Conservation (phyloP, 2,329 filamentous ascomycete genomes). For the Hypoxylon sp. region DNA sequence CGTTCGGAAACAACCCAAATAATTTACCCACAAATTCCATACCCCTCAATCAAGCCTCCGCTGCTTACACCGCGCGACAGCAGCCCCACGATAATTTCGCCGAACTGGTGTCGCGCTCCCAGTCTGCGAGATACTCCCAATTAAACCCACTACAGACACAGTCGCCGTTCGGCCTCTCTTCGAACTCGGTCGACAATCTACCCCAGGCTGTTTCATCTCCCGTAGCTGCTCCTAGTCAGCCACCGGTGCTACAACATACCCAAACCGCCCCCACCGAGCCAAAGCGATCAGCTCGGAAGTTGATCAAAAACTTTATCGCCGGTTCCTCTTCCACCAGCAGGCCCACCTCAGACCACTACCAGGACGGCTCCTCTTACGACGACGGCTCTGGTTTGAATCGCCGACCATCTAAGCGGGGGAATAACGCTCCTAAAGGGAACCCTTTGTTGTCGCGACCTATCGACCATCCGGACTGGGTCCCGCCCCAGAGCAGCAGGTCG, state of each 20-base stretch:
- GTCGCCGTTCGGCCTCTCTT: slow-evolving; percentile 53
- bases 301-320: slow-evolving; percentile 67
- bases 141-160: slow-evolving; percentile 53
- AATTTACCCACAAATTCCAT: slow-evolving; percentile 49
- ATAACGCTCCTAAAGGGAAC: slow-evolving; percentile 60
- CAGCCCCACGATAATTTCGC: slow-evolving; percentile 59
- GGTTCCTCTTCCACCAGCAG: slow-evolving; percentile 55
- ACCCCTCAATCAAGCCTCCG: slow-evolving; percentile 57
- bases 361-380: slow-evolving; percentile 59
- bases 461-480: slow-evolving; percentile 50
- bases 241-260: slow-evolving; percentile 46
- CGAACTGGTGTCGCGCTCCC: slow-evolving; percentile 63
- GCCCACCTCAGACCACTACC: slow-evolving; percentile 52
- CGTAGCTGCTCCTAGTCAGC: slow-evolving; percentile 43
- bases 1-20: slow-evolving; percentile 47
- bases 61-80: slow-evolving; percentile 51
- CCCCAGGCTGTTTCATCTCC: slow-evolving; percentile 50
- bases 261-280: slow-evolving; percentile 54
- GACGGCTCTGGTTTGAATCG: slow-evolving; percentile 63
- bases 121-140: slow-evolving; percentile 63
- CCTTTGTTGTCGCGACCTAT: slow-evolving; percentile 49
- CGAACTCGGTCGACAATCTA: slow-evolving; percentile 59
- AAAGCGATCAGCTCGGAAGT: slow-evolving; percentile 65
- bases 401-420: slow-evolving; percentile 69
- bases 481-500: slow-evolving; percentile 41